Evolutionary conservation across 2,329 filamentous ascomycete genomes (phyloP).

Genomic region (Hypoxylon sp.): DNA sequence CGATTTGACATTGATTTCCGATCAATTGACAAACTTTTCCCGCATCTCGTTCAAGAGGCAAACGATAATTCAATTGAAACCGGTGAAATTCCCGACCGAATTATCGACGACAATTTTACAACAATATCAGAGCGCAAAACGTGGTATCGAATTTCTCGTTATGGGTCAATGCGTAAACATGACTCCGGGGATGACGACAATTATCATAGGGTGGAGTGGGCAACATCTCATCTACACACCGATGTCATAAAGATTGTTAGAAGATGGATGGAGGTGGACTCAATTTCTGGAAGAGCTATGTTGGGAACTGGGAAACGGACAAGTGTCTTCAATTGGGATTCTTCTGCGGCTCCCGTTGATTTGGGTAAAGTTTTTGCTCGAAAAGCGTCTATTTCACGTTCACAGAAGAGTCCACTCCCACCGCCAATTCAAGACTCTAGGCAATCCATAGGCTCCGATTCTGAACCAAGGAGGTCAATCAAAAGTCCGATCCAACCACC

Average conservation of each 20-base stretch:
- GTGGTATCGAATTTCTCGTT: constrained; percentile 76
- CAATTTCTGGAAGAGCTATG: constrained; percentile 66
- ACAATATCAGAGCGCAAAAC: constrained; percentile 71
- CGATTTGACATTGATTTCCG: constrained; percentile 47
- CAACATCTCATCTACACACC: constrained; percentile 66
- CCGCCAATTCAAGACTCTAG: constrained; percentile 25
- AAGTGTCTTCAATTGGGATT: constrained; percentile 74
- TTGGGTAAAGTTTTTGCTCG: constrained; percentile 63
- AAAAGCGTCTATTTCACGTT: constrained; percentile 51
- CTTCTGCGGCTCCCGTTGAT: constrained; percentile 65
- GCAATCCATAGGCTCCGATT: constrained; percentile 13
- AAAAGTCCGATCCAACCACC: constrained; percentile 42
- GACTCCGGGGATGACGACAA: constrained; percentile 71
- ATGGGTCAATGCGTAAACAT: constrained; percentile 71
- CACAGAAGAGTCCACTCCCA: constrained; percentile 50
- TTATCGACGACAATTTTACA: constrained; percentile 68
- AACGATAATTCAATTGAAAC: constrained; percentile 30
- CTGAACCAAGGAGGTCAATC: constrained; percentile 41
- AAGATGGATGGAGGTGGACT: constrained; percentile 77
- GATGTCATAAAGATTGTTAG: constrained; percentile 72
- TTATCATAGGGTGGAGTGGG: constrained; percentile 73
- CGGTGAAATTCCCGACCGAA: constrained; percentile 61
- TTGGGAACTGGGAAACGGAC: constrained; percentile 62
- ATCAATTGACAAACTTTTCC: constrained; percentile 55
- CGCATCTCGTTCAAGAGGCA: constrained; percentile 40